These are phyloP conservation scores for Aspergillus taichungensis DNA, from an alignment of 495 filamentous ascomycete genomes.

Conservation along the genomic window DNA sequence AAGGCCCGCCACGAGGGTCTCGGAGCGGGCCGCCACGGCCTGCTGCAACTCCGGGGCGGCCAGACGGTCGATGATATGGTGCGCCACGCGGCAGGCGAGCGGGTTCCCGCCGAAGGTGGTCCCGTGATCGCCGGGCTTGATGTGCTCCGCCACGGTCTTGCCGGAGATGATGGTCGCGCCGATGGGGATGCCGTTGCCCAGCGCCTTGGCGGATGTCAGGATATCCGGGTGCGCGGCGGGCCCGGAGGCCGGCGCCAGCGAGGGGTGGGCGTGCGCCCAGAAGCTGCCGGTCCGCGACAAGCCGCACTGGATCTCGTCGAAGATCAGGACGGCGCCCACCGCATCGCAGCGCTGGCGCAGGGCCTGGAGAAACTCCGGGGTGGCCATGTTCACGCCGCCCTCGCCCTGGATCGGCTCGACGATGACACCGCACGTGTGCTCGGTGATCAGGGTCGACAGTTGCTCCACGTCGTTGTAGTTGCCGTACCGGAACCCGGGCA, in stretches of 20 bases:
- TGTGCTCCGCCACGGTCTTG: constrained; percentile 65
- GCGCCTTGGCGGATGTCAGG: constrained; percentile 86
- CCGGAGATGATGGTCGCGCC: constrained; percentile 78
- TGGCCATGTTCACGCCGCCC: constrained; percentile 81
- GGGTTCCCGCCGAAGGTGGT: constrained; percentile 98
- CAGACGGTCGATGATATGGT: constrained; percentile 72
- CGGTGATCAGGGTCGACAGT: constrained; percentile 63
- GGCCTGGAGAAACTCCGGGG: constrained; percentile 67
- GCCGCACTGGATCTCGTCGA: constrained; percentile 96
- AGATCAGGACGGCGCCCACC: constrained; percentile 82
- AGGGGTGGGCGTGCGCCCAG: constrained; percentile 79
- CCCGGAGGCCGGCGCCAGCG: constrained; percentile 26
- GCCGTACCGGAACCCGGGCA: constrained; percentile 85
- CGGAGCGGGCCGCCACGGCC: constrained; percentile 54
- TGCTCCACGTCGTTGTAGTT: constrained; percentile 71
- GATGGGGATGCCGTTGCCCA: constrained; percentile 93
- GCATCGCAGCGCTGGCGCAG: constrained; percentile 74
- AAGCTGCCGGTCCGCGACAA: constrained; percentile 75
- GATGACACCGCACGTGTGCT: constrained; percentile 87
- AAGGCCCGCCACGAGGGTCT: constrained; percentile 58
- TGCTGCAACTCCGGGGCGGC: constrained; percentile 54
- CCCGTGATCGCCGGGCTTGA: constrained; percentile 88
- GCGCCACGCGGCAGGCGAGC: constrained; percentile 71
- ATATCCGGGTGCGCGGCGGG: constrained; percentile 85
- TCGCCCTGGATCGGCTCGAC: constrained; percentile 97